Percentiles rank a stretch among this genome's conserved stretches.
Conservation (phyloP, 352 stramenopile species). For the Globisporangium paddicum region DNA sequence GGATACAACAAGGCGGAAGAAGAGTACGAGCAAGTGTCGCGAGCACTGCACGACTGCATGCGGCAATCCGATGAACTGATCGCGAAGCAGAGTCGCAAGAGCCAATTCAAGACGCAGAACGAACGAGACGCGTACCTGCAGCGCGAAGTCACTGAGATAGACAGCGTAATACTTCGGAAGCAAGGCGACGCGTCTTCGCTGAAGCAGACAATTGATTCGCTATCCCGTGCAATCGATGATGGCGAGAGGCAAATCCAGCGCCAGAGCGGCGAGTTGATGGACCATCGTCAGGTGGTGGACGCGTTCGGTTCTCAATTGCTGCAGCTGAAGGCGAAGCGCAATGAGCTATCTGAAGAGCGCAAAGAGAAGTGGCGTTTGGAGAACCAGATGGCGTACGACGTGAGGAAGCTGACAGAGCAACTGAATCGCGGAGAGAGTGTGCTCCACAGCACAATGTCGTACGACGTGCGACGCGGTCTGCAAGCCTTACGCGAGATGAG, state of each 20-base stretch:
- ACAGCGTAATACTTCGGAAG: conserved; percentile 57
- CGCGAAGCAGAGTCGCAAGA: conserved; percentile 94
- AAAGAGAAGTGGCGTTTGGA: conserved; percentile 83
- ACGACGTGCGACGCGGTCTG: conserved; percentile 82
- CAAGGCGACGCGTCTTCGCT: conserved; percentile 41
- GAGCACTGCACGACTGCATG: conserved; percentile 47
- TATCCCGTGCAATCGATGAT: conserved; percentile 34
- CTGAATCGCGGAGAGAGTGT: conserved; percentile 68
- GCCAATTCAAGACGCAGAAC: conserved; percentile 92
- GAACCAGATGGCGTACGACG: conserved; percentile 70
- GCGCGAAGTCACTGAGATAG: conserved; percentile 61
- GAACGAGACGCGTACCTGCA: conserved; percentile 89
- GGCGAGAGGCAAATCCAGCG: conserved; percentile 42
- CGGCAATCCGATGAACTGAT: conserved; percentile 89
- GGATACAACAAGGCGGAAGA: conserved; percentile 39
- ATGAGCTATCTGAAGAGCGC: conserved; percentile 68
- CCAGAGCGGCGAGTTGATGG: conserved; percentile 39
- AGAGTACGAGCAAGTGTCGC: conserved; percentile 86
- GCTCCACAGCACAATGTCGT: conserved; percentile 81
- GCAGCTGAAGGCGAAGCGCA: conserved; percentile 77
- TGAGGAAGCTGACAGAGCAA: conserved; percentile 68
- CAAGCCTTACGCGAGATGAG: conserved; percentile 87
- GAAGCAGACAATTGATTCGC: conserved; percentile 32
- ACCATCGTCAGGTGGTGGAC: conserved; percentile 55
- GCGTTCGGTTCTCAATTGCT: conserved; percentile 44